Percentiles rank a stretch among this genome's conserved stretches.
These are phyloP conservation scores for Colletotrichum sublineola DNA, from an alignment of 2,329 filamentous ascomycete species.

Conservation along the genomic window DNA sequence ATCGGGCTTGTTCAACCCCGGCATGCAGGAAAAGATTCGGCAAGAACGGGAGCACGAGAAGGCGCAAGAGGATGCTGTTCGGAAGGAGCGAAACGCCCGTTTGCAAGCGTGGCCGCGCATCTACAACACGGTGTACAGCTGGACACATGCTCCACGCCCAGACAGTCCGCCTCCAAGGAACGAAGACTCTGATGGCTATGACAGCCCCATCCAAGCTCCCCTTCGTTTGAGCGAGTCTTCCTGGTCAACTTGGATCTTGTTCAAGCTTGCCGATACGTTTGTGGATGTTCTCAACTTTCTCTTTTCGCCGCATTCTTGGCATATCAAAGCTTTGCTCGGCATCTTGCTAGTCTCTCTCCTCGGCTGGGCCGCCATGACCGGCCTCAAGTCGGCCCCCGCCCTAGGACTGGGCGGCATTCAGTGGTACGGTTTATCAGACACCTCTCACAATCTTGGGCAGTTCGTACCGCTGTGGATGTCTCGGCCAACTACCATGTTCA, in stretches of 20 bases:
- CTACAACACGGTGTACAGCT: constrained; percentile 27
- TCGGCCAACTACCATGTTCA: constrained; percentile 31
- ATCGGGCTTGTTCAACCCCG: constrained; percentile 9
- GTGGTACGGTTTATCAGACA: constrained; percentile 47
- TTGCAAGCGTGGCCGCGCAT: constrained; percentile 29
- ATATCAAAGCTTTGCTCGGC: constrained; percentile 20
- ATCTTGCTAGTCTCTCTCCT: constrained; percentile 4
- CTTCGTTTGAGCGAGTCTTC: constrained; percentile 12
- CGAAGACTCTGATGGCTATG: background rate
- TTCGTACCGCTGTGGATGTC: constrained; percentile 46
- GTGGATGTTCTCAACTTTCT: constrained; percentile 24
- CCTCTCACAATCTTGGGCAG: constrained; percentile 47
- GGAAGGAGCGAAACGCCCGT: constrained; percentile 24
- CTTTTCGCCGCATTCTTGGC: constrained; percentile 21
- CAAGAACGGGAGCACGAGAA: constrained; percentile 22
- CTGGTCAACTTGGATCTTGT: constrained; percentile 23
- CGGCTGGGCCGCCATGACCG: constrained; percentile 15
- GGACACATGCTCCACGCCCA: constrained; percentile 31
- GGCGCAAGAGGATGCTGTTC: constrained; percentile 21
- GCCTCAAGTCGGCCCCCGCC: constrained; percentile 24
- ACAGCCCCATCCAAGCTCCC: background rate
- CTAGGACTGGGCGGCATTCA: constrained; percentile 20
- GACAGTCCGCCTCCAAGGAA: constrained; percentile 5
- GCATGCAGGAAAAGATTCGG: constrained; percentile 10
- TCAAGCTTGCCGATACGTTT: constrained; percentile 29